A percentile compares a stretch with the other conserved stretches of the same genome.
These are phyloP conservation scores for Boletellus emodensis DNA, from an alignment of 768 basidiomycete genomes.

Conservation along the genomic window DNA sequence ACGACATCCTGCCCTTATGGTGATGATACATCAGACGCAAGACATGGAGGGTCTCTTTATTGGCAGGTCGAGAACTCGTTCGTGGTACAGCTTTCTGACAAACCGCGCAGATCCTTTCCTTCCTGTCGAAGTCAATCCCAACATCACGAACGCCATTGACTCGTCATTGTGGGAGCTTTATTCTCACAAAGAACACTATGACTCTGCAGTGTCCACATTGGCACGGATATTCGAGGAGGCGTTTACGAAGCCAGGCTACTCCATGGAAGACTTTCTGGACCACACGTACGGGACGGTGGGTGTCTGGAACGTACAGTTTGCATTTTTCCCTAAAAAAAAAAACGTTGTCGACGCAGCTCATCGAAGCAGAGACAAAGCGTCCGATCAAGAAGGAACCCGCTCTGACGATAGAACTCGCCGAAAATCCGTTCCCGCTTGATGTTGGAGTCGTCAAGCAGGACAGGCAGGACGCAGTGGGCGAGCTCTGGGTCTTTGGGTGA, in stretches of 20 bases:
- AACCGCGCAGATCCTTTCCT: slow-evolving; percentile 64
- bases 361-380: slow-evolving; percentile 77
- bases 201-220: slow-evolving; percentile 81
- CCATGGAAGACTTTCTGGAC: slow-evolving; percentile 94
- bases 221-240: slow-evolving; percentile 83
- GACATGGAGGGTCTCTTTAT: slow-evolving; percentile 31
- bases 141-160: slow-evolving; percentile 72
- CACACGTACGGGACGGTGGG: slow-evolving; percentile 84
- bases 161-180: slow-evolving; percentile 93
- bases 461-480: slow-evolving; percentile 37
- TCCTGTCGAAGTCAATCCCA: slow-evolving; percentile 62
- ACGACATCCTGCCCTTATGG: slow-evolving; percentile 86
- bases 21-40: slow-evolving; percentile 76
- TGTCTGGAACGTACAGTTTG: not conserved
- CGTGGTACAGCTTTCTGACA: slow-evolving; percentile 1
- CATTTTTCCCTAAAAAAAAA: slow-evolving; percentile 6
- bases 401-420: slow-evolving; percentile 42
- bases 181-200: slow-evolving; percentile 77
- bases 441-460: slow-evolving; percentile 1
- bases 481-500: slow-evolving; percentile 45
- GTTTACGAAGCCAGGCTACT: slow-evolving; percentile 90
- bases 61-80: slow-evolving; percentile 28
- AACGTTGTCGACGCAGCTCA: slow-evolving; percentile 49
- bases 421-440: slow-evolving; percentile 29
- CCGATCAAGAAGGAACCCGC: slow-evolving; percentile 78